Evolutionary conservation across 805 yeast species (phyloP), one percentile per base, ranked within the genome.

Genomic region (Candida nitratophila): DNA sequence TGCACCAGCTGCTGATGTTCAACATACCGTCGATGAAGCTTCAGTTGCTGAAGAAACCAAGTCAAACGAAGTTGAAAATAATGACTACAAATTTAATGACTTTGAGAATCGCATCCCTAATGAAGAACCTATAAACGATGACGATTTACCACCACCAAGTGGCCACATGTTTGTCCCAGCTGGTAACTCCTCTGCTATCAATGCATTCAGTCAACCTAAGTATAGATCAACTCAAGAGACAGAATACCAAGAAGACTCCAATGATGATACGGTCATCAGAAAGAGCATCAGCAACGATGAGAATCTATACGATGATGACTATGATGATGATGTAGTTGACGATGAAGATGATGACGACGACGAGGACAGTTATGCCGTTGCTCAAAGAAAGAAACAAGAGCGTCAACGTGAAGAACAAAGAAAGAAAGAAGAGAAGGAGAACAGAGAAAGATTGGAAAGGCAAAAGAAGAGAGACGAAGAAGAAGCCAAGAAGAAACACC

Each of bases 271-370:
- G 9, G 21, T 33, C 20, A 33, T 11, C 4, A 20, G 16, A 19
- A 19, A 35, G n/a, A n/a, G n/a, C n/a, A 21, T 7, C n/a, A 35
- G 16, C 37, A 33, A 29, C 24, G 31, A 21, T 19, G 47, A 30
- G 20, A 21, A 5, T 2, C 4, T 31, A 19, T 29, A 3, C 44
- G 60, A 55, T 7, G 62, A 56, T 17, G 61, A 54, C 34, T 66
- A 60, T 41, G 63, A 53, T 35, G 66, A 61, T 42, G 64, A 57
- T 33, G 58, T 52, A 11, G 54, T 54, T 39, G 64, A 52, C 31
- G 63, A 60, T 34, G 64, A 54, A 24, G 65, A 60, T 22, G 65
- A 61, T 15, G 81, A 76, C 2, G 77, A 70, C 16, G 76, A 70
- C 17, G 76, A 71, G 22, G 75, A 68, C 19, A 70, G 71, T 21